Evolutionary conservation across 768 basidiomycete genomes (phyloP), one percentile per base, ranked within the genome.

Genomic region (Russula earlei): DNA sequence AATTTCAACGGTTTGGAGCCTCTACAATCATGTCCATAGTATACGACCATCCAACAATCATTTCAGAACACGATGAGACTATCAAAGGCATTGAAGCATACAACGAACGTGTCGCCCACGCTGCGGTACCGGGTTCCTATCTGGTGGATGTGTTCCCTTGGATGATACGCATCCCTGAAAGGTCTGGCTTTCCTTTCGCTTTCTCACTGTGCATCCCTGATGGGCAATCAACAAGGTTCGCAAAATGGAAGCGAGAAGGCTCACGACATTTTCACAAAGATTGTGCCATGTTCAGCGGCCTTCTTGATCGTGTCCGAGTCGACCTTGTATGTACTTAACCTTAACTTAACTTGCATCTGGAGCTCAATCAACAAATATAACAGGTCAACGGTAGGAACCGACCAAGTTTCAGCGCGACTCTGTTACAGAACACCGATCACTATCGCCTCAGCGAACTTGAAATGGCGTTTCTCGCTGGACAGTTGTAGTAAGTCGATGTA

Each of bases 11-110:
- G 19, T 44, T 60, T 0, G 29, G 19, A 0, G 61, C 70, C 4
- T 71, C 70, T 0, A 43, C 43, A 1, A 57, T 67, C 12, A 60
- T 70, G 59, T 49, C 68, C 1, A 52, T 64, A 15, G 46, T 63
- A 1, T 71, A 71, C 52, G 62, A 56, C 47, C 52, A 49, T 12
- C 52, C 56, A n/a, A 58, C 56, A 1, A 24, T 54, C 41, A 2
- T 20, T 19, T 54, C 52, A 3, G 19, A 43, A 7, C 33, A 44
- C 7, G 56, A 58, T 11, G 22, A 27, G 0, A 7, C 20, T 9
- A 4, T 58, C 6, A 15, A 54, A 24, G 17, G 14, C n/a, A 53
- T 58, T 10, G 41, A 54, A 15, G 31, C 5, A 1, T 49, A 6
- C 27, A 33, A 22, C 14, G 17, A 22, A 14, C 38, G 46, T 5